Percentiles rank a stretch among this genome's conserved stretches.
Evolutionary conservation across 1,284 basidiomycete species (phyloP).

Genomic region (Trichosporon ovoides): DNA sequence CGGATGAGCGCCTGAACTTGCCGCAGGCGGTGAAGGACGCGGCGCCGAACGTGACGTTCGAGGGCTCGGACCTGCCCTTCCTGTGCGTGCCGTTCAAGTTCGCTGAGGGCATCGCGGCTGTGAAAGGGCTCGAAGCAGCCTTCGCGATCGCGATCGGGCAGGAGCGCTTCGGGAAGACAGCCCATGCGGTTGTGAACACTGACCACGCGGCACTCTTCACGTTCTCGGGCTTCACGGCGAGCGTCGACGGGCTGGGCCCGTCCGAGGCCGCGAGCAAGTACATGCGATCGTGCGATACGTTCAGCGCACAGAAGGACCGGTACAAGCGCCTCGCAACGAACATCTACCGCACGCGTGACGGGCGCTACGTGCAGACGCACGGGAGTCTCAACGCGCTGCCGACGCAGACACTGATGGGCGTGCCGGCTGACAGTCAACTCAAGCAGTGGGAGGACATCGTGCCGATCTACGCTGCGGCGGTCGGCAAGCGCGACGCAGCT

Average conservation of each 20-base stretch:
- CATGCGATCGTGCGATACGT: constrained; percentile 5
- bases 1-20: constrained; percentile 10
- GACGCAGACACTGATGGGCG: constrained; percentile 1
- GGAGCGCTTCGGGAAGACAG: constrained; percentile 5
- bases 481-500: constrained; percentile 7
- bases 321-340: constrained; percentile 9
- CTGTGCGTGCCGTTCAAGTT: constrained; percentile 14
- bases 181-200: constrained; percentile 3
- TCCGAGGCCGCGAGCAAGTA: not conserved
- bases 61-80: constrained; percentile 7
- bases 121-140: constrained; percentile 17
- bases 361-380: constrained; percentile 13
- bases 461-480: constrained; percentile 8
- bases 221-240: not conserved
- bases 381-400: constrained; percentile 10
- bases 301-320: constrained; percentile 1
- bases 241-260: constrained; percentile 5
- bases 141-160: constrained; percentile 11
- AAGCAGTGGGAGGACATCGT: constrained; percentile 5
- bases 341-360: constrained; percentile 13
- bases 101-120: constrained; percentile 9
- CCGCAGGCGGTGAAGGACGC: constrained; percentile 7
- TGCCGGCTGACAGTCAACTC: not conserved
- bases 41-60: constrained; percentile 2
- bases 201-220: constrained; percentile 16